These are phyloP conservation scores for Termitomyces sp. DNA, from an alignment of 768 basidiomycete species.

Conservation along the genomic window DNA sequence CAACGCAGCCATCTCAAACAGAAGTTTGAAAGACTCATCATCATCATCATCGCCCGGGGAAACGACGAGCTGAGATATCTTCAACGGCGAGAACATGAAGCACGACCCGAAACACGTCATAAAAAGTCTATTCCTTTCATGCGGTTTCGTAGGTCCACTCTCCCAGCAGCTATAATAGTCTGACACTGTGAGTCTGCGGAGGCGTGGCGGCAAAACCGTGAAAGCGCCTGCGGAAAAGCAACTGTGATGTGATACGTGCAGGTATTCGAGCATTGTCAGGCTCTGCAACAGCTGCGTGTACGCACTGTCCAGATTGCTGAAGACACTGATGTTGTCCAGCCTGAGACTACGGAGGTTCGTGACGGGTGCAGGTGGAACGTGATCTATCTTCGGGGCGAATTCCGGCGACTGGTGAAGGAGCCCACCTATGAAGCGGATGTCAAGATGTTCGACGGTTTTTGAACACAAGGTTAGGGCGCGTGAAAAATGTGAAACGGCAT, in stretches of 20 bases:
- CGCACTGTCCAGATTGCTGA: constrained; percentile 20
- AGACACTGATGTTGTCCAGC: constrained; percentile 27
- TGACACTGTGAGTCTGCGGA: constrained; percentile 19
- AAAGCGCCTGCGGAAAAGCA: constrained; percentile 22
- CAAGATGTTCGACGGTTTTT: constrained; percentile 19
- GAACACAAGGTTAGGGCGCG: constrained; percentile 21
- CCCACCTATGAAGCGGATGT: constrained; percentile 28
- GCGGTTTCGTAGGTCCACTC: neutral
- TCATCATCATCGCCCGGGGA: constrained; percentile 4
- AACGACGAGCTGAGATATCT: constrained; percentile 7
- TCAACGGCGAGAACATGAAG: neutral
- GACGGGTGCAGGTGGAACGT: constrained; percentile 3
- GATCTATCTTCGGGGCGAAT: constrained; percentile 12
- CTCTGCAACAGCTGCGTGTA: constrained; percentile 22
- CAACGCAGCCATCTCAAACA: constrained; percentile 5
- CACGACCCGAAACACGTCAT: constrained; percentile 2
- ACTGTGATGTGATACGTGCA: constrained; percentile 27
- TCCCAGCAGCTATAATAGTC: constrained; percentile 22
- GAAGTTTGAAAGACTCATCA: constrained; percentile 1
- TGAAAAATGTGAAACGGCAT: constrained; percentile 22
- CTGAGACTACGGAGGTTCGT: constrained; percentile 21
- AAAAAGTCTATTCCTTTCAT: constrained; percentile 4
- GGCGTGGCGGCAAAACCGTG: constrained; percentile 18
- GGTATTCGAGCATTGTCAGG: constrained; percentile 19
- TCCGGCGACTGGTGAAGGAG: constrained; percentile 23